phyloP scores from a whole-genome alignment of 2,329 filamentous ascomycete genomes.

The Sclerotinia nivalis region DNA sequence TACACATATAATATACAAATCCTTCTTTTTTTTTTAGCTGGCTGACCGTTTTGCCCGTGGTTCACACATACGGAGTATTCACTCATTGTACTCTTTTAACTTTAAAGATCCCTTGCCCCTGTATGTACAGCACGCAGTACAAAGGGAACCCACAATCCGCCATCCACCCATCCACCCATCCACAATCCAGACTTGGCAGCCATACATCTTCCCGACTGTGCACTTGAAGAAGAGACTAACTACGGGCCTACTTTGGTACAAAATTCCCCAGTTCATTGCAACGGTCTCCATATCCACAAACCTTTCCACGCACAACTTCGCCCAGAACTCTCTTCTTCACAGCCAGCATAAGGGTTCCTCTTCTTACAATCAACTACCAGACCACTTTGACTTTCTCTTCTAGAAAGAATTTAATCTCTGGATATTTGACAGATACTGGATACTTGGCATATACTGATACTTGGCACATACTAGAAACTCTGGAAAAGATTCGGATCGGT shows the following conservation, averaged over 20 bases:
- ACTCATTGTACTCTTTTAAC: neutral
- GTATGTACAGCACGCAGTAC: slow-evolving; percentile 2
- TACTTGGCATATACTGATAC: neutral
- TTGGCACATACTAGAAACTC: neutral
- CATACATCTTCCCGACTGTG: slow-evolving; percentile 18
- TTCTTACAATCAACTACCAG: neutral
- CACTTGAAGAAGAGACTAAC: neutral
- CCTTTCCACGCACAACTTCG: neutral
- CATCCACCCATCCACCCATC: slow-evolving; percentile 5
- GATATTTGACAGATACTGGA: neutral
- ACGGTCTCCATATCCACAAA: neutral
- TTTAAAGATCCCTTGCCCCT: slow-evolving; percentile 7
- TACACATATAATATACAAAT: neutral
- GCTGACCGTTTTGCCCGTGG: slow-evolving; percentile 3
- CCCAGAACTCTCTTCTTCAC: too few relatives aligned
- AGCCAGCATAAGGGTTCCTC: neutral
- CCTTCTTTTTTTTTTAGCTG: neutral
- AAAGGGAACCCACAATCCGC: slow-evolving; percentile 19
- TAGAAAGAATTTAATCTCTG: neutral
- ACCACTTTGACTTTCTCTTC: neutral
- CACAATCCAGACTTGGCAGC: slow-evolving; percentile 3
- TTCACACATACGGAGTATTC: neutral
- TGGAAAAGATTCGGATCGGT: neutral
- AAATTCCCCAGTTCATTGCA: neutral
- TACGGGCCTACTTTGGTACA: neutral